Evolutionary conservation across 2,329 filamentous ascomycete genomes (phyloP).

Genomic region (Apiospora pterosperma): DNA sequence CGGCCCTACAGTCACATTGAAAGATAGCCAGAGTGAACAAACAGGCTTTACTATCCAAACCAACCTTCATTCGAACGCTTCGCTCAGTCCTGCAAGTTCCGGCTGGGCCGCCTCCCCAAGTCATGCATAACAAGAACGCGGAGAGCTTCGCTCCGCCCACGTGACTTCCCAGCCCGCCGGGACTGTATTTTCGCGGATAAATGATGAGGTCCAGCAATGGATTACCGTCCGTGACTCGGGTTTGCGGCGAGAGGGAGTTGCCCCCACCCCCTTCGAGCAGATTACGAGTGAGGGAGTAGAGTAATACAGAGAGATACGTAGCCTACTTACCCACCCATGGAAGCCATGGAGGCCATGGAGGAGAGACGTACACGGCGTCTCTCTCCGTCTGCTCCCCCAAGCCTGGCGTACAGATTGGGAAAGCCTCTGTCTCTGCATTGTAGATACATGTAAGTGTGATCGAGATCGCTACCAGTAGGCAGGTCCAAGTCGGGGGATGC

Average conservation of each 20-base stretch:
- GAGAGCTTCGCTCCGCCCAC: conserved; percentile 2
- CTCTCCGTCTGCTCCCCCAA: background rate
- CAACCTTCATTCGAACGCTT: background rate
- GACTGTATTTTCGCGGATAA: background rate
- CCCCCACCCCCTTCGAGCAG: background rate
- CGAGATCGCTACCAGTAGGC: background rate
- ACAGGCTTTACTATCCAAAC: background rate
- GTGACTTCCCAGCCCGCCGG: background rate
- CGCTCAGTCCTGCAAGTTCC: background rate
- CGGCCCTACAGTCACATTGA: background rate
- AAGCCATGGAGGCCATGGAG: background rate
- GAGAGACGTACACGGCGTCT: background rate
- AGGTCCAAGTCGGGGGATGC: background rate
- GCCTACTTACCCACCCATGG: background rate
- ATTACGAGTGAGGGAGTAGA: background rate
- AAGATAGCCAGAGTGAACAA: background rate
- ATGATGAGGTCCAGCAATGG: background rate
- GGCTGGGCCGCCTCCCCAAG: background rate
- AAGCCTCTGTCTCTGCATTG: background rate
- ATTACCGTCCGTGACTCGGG: background rate
- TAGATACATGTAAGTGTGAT: background rate
- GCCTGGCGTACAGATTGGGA: too few relatives aligned
- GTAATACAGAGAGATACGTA: too few relatives aligned
- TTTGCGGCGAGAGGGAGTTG: background rate
- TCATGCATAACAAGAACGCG: background rate